A percentile compares a stretch with the other conserved stretches of the same genome.
These are phyloP conservation scores for Vaccinium darrowii DNA, from an alignment of 148 eudicot species.

Conservation along the genomic window DNA sequence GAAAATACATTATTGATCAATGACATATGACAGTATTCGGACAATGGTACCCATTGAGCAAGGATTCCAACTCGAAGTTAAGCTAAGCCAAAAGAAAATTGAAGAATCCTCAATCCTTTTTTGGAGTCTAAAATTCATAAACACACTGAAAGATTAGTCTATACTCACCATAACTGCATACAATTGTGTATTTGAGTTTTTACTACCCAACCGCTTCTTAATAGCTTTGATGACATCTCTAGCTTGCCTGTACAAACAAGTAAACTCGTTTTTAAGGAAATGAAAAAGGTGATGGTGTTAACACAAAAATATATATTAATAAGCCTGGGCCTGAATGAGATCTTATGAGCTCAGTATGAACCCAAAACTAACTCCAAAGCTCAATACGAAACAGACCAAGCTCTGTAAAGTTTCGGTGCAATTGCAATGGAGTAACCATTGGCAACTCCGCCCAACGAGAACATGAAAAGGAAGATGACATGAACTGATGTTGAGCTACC, in stretches of 20 bases:
- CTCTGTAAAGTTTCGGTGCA: too few species aligned
- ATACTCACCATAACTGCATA: slow-evolving; percentile 77
- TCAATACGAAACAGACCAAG: not conserved
- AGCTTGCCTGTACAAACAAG: slow-evolving; percentile 64
- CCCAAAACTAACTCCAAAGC: not conserved
- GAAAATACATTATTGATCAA: not conserved
- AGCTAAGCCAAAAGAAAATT: not conserved
- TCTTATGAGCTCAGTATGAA: not conserved
- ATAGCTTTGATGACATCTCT: slow-evolving; percentile 84
- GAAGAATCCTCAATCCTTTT: not conserved
- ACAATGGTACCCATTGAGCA: not conserved
- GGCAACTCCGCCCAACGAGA: not conserved
- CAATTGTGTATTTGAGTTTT: slow-evolving; percentile 69
- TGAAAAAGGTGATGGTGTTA: not conserved
- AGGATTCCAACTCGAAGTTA: slow-evolving; percentile 2
- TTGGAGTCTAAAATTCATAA: not conserved
- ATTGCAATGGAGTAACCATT: not conserved
- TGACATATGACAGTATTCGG: not conserved
- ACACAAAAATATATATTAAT: not conserved
- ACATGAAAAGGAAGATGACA: not conserved
- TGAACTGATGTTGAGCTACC: not conserved
- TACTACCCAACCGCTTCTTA: slow-evolving; percentile 84
- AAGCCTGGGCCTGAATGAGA: not conserved
- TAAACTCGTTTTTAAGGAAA: not conserved
- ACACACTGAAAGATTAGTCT: not conserved